phyloP scores from a whole-genome alignment of 352 stramenopile species.

The Pilasporangium apinafurcum region DNA sequence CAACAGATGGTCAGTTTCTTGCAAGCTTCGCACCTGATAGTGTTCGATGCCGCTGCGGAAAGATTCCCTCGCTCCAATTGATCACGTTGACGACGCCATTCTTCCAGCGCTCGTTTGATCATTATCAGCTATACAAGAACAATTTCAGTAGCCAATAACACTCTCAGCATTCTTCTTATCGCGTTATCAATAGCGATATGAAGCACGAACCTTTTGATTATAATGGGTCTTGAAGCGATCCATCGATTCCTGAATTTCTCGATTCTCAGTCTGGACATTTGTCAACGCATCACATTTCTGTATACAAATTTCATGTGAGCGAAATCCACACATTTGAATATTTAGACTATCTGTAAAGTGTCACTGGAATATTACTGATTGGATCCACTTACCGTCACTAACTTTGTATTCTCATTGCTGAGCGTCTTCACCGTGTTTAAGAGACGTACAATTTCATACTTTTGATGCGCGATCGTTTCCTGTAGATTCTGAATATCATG shows the following conservation, averaged over 20 bases:
- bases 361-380: too few species aligned
- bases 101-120: slow-evolving; percentile 86
- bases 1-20: too few species aligned
- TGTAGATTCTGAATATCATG: slow-evolving; percentile 41
- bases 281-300: slow-evolving; percentile 76
- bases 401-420: slow-evolving; percentile 76
- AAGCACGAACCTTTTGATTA: slow-evolving; percentile 68
- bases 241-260: slow-evolving; percentile 74
- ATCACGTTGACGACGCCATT: slow-evolving; percentile 77
- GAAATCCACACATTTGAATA: too few species aligned
- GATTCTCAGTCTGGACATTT: slow-evolving; percentile 70
- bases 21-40: slow-evolving; percentile 4
- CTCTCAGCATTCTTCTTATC: too few species aligned
- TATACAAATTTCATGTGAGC: not conserved
- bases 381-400: slow-evolving; percentile 53
- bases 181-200: not conserved
- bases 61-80: too few species aligned
- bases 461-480: slow-evolving; percentile 59
- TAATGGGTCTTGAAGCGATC: slow-evolving; percentile 83
- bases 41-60: too few species aligned
- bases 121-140: slow-evolving; percentile 54
- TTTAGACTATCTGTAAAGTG: too few species aligned
- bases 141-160: not conserved
- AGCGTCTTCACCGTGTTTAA: slow-evolving; percentile 83
- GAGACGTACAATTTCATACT: slow-evolving; percentile 76